These are phyloP conservation scores for Diaporthe ampelina DNA, from an alignment of 2,329 filamentous ascomycete species.

Conservation along the genomic window DNA sequence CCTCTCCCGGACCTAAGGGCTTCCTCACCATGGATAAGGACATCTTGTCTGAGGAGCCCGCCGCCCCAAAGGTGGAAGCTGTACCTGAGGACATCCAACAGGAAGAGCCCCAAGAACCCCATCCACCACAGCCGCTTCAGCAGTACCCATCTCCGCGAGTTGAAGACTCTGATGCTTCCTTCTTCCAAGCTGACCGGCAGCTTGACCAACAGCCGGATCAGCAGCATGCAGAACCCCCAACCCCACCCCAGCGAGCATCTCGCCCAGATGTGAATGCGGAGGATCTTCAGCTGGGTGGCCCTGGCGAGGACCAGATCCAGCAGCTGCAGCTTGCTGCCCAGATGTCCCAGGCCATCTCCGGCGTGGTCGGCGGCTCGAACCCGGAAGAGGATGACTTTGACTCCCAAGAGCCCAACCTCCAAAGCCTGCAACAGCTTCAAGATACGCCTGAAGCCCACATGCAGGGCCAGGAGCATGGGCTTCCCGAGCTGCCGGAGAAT, in stretches of 20 bases:
- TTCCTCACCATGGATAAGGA: constrained; percentile 35
- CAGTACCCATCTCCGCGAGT: constrained; percentile 40
- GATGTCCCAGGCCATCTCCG: constrained; percentile 67
- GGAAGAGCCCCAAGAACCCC: constrained; percentile 23
- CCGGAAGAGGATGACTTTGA: constrained; percentile 50
- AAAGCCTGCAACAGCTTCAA: constrained; percentile 43
- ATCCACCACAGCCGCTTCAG: constrained; percentile 24
- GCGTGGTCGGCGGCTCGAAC: constrained; percentile 64
- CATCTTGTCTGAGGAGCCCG: constrained; percentile 23
- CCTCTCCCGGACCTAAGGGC: neutral
- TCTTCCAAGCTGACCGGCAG: constrained; percentile 39
- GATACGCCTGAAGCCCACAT: constrained; percentile 45
- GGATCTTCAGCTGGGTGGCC: constrained; percentile 70
- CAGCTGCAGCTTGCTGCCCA: constrained; percentile 69
- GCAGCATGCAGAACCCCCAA: constrained; percentile 52
- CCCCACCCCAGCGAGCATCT: constrained; percentile 57
- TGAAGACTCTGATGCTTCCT: constrained; percentile 39
- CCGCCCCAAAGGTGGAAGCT: constrained; percentile 37
- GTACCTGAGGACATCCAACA: constrained; percentile 40
- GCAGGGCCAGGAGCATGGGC: constrained; percentile 47
- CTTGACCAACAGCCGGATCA: constrained; percentile 45
- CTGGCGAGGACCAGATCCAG: constrained; percentile 48
- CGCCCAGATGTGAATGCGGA: constrained; percentile 62
- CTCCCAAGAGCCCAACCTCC: constrained; percentile 40
- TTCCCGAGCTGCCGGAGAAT: constrained; percentile 55